Percentiles rank a stretch among this genome's conserved stretches.
Evolutionary conservation across 73 alveolate genomes (phyloP).

Genomic region (Halteria grandinella): DNA sequence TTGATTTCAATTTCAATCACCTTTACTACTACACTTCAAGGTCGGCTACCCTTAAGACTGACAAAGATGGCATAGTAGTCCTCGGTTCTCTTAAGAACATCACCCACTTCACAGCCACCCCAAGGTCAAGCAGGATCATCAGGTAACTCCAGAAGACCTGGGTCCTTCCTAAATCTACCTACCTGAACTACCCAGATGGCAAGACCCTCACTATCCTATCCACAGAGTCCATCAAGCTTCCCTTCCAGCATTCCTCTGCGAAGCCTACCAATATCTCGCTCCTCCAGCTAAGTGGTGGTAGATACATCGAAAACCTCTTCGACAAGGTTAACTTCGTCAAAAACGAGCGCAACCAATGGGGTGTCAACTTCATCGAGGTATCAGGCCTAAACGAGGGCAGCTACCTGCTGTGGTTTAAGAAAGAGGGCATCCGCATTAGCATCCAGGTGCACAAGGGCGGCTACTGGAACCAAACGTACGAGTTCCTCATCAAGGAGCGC

Average conservation of each 20-base stretch:
- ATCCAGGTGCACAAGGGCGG: slow-evolving; percentile 12
- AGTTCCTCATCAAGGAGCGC: slow-evolving; percentile 15
- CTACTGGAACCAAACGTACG: slow-evolving; percentile 45
- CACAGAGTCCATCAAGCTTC: too few relatives aligned
- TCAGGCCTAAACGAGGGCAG: neutral
- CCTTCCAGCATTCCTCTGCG: too few relatives aligned
- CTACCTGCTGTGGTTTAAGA: neutral
- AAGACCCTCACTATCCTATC: too few relatives aligned
- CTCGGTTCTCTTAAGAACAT: too few relatives aligned
- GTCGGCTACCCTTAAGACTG: slow-evolving; percentile 23
- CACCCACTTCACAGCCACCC: too few relatives aligned
- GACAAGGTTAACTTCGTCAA: slow-evolving; percentile 3
- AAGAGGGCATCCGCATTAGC: neutral
- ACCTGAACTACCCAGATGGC: too few relatives aligned
- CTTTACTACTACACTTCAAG: neutral
- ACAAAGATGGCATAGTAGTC: slow-evolving; percentile 48
- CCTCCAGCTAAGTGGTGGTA: too few relatives aligned
- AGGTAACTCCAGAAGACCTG: too few relatives aligned
- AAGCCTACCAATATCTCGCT: too few relatives aligned
- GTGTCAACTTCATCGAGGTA: neutral
- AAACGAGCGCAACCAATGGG: slow-evolving; percentile 35
- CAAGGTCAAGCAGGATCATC: too few relatives aligned
- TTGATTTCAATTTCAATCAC: slow-evolving; percentile 11
- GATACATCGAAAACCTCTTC: too few relatives aligned
- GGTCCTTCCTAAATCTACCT: too few relatives aligned